Evolutionary conservation across 768 basidiomycete genomes (phyloP), one percentile per base, ranked within the genome.

Genomic region (Suillus hirtellus): DNA sequence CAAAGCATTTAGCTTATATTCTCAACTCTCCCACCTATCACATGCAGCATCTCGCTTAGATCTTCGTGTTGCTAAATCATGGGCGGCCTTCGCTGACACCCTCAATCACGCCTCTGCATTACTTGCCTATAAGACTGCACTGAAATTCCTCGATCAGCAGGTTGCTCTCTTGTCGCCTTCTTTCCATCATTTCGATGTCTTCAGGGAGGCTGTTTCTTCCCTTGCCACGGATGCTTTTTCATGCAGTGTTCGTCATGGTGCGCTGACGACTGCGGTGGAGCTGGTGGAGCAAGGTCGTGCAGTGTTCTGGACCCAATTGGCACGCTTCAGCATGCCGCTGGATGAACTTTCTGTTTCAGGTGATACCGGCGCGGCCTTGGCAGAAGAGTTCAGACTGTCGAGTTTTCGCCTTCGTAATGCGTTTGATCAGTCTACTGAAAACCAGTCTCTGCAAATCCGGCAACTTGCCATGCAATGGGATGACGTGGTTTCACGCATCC

Each of bases 261-360:
- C 69, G 27, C 35, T 70, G 31, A 63, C 60, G 17, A 61, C 66
- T 37, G 74, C 72, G 21, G 64, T 79, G 12, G 77, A 80, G 44
- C 73, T 78, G 66, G 70, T 78, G 2, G 75, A 75, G 49, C 72
- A 76, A 38, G 72, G 75, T 1, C 67, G 72, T 3, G 68, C 69
- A 1, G 42, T 76, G 2, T 34, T 76, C 31, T 76, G 75, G 75
- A 68, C 72, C 1, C 70, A 74, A 6, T 35, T 76, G 60, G 64
- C 67, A 1, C 70, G 72, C 31, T 71, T 65, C 35, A 66, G 66
- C n/a, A 68, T 66, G 34, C 50, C 50, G 1, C 50, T 52, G 1
- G 50, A 52, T 31, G 4, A 11, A 3, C 68, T 76, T 14, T 69
- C 69, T 1, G 60, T 60, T 0, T 24, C 64, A 10, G 53, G 71